Evolutionary conservation across 1,284 basidiomycete genomes (phyloP).

Genomic region (Rhodotorula sp.): DNA sequence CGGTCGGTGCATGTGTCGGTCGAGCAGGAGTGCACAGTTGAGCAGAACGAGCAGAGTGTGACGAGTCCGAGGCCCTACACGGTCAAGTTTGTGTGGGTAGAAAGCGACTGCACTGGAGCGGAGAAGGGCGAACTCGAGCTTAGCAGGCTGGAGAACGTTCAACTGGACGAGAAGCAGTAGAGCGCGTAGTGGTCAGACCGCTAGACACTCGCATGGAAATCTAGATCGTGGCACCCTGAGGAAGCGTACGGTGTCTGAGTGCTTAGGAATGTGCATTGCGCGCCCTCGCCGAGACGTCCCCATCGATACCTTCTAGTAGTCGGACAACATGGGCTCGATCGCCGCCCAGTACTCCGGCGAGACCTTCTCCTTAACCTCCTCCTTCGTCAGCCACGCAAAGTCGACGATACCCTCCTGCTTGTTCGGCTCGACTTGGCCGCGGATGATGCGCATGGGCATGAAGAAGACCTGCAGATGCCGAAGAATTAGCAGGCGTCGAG

Average conservation of each 20-base stretch:
- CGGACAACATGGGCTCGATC: slow-evolving; percentile 73
- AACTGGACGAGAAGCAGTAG: background rate
- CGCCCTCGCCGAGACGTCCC: background rate
- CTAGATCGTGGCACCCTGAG: no score
- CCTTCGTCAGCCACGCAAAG: slow-evolving; percentile 86
- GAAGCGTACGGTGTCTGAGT: background rate
- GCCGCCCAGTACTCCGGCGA: slow-evolving; percentile 68
- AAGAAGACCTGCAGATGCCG: slow-evolving; percentile 60
- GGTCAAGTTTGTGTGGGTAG: background rate
- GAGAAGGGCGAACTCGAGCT: slow-evolving; percentile 8
- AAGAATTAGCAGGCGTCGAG: background rate
- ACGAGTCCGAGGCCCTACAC: background rate
- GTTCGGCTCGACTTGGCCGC: slow-evolving; percentile 63
- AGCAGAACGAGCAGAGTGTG: background rate
- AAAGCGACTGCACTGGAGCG: background rate
- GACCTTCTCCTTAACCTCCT: slow-evolving; percentile 71
- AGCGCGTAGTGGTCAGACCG: no score
- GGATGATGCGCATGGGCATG: slow-evolving; percentile 77
- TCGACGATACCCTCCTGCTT: slow-evolving; percentile 59
- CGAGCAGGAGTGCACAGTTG: background rate
- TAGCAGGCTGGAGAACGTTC: background rate
- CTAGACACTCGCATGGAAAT: no score
- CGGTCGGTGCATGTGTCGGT: background rate
- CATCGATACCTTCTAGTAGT: slow-evolving; percentile 14
- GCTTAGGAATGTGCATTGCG: background rate